Conservation (phyloP, 2,329 filamentous ascomycete species). For the Xylaria sp. region DNA sequence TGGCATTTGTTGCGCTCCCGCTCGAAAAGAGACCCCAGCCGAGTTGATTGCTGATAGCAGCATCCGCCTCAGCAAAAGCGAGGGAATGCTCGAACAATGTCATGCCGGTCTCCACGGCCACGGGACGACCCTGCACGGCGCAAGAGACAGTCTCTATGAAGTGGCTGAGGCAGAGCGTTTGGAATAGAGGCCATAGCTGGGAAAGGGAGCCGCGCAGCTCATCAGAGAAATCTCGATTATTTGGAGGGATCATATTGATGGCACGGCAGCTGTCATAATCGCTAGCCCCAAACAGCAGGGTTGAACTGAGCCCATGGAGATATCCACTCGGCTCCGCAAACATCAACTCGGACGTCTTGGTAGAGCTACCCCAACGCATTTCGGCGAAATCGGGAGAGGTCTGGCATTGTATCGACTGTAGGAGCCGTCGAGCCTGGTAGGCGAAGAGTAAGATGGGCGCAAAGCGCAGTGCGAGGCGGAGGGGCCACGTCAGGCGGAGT, state of each 20-base stretch:
- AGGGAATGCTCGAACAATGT: conserved; percentile 95
- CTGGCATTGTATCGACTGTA: conserved; percentile 91
- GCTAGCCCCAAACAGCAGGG: conserved; percentile 73
- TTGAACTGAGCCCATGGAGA: conserved; percentile 74
- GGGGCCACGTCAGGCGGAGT: conserved; percentile 75
- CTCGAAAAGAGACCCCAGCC: conserved; percentile 69
- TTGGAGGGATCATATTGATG: conserved; percentile 71
- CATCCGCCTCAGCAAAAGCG: conserved; percentile 94
- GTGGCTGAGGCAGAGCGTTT: conserved; percentile 74
- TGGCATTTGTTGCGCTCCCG: conserved; percentile 50
- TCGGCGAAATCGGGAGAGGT: conserved; percentile 75
- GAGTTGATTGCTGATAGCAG: conserved; percentile 80
- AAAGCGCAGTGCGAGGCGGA: conserved; percentile 72
- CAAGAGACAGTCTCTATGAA: conserved; percentile 89
- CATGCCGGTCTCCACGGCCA: conserved; percentile 90
- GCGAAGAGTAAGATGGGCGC: conserved; percentile 73
- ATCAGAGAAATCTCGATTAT: conserved; percentile 54
- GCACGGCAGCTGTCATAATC: conserved; percentile 78
- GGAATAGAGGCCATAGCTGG: conserved; percentile 75
- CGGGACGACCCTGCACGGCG: conserved; percentile 80
- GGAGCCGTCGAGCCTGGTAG: conserved; percentile 70
- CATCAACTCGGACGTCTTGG: conserved; percentile 69
- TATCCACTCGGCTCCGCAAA: conserved; percentile 72
- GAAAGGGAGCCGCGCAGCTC: conserved; percentile 79
- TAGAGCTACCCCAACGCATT: conserved; percentile 71